Conservation (phyloP, 169 alveolate species). For the Miamiensis avidus region DNA sequence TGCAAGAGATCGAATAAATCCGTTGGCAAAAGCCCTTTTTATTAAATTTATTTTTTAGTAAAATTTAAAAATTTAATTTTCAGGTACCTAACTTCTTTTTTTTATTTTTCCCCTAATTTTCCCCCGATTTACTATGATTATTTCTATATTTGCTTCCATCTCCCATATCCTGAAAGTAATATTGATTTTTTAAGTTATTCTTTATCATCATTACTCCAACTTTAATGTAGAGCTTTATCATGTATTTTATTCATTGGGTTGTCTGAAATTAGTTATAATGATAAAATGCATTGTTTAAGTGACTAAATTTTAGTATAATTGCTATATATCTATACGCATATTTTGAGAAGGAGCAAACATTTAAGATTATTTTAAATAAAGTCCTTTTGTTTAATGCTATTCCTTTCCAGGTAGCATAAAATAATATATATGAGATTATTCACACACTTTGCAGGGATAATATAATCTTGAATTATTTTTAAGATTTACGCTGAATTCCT, state of each 20-base stretch:
- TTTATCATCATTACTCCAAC: slow-evolving; percentile 84
- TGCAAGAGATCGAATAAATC: slow-evolving; percentile 73
- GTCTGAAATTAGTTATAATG: background rate
- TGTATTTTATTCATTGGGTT: slow-evolving; percentile 30
- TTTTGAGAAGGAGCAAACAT: background rate
- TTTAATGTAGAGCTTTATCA: slow-evolving; percentile 40
- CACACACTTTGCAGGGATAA: background rate
- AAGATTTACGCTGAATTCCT: background rate
- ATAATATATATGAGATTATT: background rate
- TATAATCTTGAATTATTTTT: too few relatives aligned
- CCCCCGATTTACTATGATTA: slow-evolving; percentile 54
- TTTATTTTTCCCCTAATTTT: slow-evolving; percentile 61
- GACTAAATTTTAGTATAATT: too few relatives aligned
- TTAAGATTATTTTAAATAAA: background rate
- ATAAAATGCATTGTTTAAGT: background rate
- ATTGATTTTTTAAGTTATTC: slow-evolving; percentile 82
- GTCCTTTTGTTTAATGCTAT: background rate
- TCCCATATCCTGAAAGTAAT: slow-evolving; percentile 82
- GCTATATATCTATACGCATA: background rate
- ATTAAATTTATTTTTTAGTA: too few relatives aligned
- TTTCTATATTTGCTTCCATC: slow-evolving; percentile 83
- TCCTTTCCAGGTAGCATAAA: background rate
- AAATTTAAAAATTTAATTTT: too few relatives aligned
- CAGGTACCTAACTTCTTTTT: slow-evolving; percentile 73
- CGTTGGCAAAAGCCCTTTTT: slow-evolving; percentile 82